A percentile compares a stretch with the other conserved stretches of the same genome.
Conservation (phyloP, 2,329 filamentous ascomycete genomes). For the Pestalotiopsis sp. region DNA sequence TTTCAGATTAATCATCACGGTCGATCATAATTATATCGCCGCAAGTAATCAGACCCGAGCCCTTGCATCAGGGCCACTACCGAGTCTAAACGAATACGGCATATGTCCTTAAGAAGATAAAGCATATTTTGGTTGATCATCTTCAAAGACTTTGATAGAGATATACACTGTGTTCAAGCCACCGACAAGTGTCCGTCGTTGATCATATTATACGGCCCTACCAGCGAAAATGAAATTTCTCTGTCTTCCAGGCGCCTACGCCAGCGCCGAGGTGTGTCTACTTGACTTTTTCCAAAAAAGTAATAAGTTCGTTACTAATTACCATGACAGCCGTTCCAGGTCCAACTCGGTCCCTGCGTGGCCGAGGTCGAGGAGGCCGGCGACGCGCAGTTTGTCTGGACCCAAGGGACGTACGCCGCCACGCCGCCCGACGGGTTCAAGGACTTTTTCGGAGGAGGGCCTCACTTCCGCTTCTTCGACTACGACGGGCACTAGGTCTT, state of each 20-base stretch:
- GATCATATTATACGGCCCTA: neutral
- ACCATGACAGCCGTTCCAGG: conserved; percentile 15
- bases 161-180: neutral
- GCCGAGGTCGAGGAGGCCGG: conserved; percentile 11
- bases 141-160: neutral
- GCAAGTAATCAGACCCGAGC: neutral
- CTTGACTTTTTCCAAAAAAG: neutral
- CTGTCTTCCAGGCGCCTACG: conserved; percentile 31
- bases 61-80: neutral
- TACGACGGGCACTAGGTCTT: conserved; percentile 16
- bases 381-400: conserved; percentile 16
- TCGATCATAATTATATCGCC: neutral
- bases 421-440: conserved; percentile 20
- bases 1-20: neutral
- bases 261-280: conserved; percentile 26
- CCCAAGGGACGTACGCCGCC: conserved; percentile 13
- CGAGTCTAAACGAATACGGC: neutral
- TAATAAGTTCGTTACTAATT: neutral
- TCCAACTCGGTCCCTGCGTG: conserved; percentile 16
- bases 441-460: conserved; percentile 21
- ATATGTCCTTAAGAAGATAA: too few relatives aligned
- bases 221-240: conserved; percentile 29
- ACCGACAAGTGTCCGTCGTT: neutral
- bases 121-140: too few relatives aligned
- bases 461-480: conserved; percentile 21